Evolutionary conservation across 225 moss, liverwort and hornwort genomes (phyloP), one percentile per base, ranked within the genome.

Genomic region (Pseudisothecium myosuroides): DNA sequence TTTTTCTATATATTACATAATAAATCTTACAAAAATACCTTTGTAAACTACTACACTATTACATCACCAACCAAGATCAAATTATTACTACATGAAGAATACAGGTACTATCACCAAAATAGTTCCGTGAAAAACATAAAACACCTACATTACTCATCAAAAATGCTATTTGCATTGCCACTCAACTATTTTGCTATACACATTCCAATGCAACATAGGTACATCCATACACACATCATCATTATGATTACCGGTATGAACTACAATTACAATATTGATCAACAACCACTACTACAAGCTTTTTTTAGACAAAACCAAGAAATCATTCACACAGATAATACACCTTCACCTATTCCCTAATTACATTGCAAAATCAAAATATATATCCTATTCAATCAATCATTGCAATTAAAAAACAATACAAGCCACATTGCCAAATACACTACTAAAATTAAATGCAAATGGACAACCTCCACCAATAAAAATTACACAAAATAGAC

Each of bases 91-190:
- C 9, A 31, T 16, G 7, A 62, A 16, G 32, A 32, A 64, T 5
- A 64, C 31, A 63, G 17, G 17, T 17, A 17, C 21, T 68, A 68
- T n/a, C 4, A 68, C 4, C 22, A 7, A n/a, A 68, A 22, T 2
- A n/a, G 4, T 68, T n/a, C 11, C 1, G 0, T 12, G 3, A 67
- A 67, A 67, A 67, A 67, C 21, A 11, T 5, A 68, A 7, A 68
- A n/a, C 12, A 68, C n/a, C 12, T n/a, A n/a, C 7, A n/a, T 7
- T 4, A n/a, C 23, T n/a, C 4, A n/a, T 22, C 1, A 12, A 22
- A 68, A n/a, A 21, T 37, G 4, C 67, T 4, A 0, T 68, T 7
- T 22, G 2, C n/a, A 68, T 12, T 0, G 0, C 22, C n/a, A 68
- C 12, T 67, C n/a, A 68, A n/a, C 4, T n/a, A 22, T n/a, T 68